These are phyloP conservation scores for Durio zibethinus DNA, from an alignment of 345 rosid species.

Conservation along the genomic window DNA sequence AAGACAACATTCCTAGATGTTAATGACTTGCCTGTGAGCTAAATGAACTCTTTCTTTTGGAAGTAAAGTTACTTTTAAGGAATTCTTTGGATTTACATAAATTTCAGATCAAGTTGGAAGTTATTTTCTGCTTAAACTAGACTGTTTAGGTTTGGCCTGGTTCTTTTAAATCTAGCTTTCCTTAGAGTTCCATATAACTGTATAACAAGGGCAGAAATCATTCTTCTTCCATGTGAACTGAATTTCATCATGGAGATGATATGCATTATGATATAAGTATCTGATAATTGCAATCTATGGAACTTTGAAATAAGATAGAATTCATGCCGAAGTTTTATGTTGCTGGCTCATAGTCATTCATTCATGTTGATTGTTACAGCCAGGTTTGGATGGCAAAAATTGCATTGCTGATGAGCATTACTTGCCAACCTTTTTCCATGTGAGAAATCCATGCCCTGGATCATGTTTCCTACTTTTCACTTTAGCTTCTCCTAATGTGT, in stretches of 20 bases:
- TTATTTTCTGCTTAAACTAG: not conserved
- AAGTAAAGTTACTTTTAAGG: not conserved
- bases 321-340: not conserved
- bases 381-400: constrained; percentile 84
- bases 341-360: constrained; percentile 15
- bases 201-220: not conserved
- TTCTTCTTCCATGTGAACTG: not conserved
- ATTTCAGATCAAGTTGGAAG: not conserved
- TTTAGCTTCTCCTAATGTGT: constrained; percentile 10
- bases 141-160: not conserved
- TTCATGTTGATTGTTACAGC: constrained; percentile 59
- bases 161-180: not conserved
- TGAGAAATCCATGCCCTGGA: constrained; percentile 37
- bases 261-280: not conserved
- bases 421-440: constrained; percentile 85
- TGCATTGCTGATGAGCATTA: constrained; percentile 99
- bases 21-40: not conserved
- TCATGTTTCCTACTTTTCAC: constrained; percentile 5
- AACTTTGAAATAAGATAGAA: not conserved
- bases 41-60: not conserved
- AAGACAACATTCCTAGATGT: not conserved
- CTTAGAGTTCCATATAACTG: not conserved
- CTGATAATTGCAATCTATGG: not conserved
- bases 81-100: not conserved
- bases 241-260: not conserved